These are phyloP conservation scores for Micromonas pusilla DNA, from an alignment of 139 green algal genomes.

Conservation along the genomic window DNA sequence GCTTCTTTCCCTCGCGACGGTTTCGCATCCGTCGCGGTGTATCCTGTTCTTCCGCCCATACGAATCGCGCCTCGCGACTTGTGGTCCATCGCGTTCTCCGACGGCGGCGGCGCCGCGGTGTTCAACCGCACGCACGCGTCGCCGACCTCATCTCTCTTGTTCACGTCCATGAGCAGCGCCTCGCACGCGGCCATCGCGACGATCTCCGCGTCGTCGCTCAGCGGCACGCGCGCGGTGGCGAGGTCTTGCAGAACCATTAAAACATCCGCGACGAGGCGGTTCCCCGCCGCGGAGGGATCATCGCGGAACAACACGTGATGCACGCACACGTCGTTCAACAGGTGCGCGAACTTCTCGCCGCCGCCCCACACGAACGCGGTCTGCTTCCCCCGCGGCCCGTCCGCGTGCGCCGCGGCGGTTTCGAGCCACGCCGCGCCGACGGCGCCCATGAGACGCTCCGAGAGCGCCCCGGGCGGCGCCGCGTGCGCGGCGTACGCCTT, in stretches of 20 bases:
- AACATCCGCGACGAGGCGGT: not conserved
- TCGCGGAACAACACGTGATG: not conserved
- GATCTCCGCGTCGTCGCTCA: not conserved
- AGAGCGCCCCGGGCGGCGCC: not conserved
- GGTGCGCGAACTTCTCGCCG: not conserved
- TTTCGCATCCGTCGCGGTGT: not conserved
- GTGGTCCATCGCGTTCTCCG: not conserved
- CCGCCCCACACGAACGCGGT: not conserved
- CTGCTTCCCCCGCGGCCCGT: no score
- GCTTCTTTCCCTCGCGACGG: not conserved
- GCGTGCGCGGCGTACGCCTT: not conserved
- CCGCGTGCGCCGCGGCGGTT: not conserved
- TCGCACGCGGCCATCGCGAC: not conserved
- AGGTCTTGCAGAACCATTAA: not conserved
- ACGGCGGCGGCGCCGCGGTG: no score
- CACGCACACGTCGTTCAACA: not conserved
- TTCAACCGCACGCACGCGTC: not conserved
- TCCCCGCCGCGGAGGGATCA: not conserved
- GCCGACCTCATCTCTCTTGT: not conserved
- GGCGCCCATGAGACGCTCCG: not conserved
- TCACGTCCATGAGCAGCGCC: not conserved
- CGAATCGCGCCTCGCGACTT: no score
- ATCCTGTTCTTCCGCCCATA: not conserved
- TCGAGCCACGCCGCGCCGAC: not conserved
- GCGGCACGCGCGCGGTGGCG: not conserved